A percentile compares a stretch with the other conserved stretches of the same genome.
phyloP scores from a whole-genome alignment of 495 filamentous ascomycete species.

The Neurospora cerealis region DNA sequence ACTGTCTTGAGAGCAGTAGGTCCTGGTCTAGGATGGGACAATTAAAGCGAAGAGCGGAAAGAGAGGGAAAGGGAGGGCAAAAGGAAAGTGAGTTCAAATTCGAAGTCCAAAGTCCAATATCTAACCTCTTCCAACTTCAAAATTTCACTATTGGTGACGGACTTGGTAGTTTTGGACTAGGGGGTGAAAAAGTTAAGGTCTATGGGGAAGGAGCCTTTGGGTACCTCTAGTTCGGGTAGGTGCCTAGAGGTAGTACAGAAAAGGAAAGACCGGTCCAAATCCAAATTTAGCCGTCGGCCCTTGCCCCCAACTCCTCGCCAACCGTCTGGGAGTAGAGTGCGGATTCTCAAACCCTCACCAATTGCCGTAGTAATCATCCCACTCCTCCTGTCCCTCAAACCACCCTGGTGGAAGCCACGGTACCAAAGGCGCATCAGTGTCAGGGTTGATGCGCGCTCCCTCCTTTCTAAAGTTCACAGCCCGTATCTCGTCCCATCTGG shows the following conservation, averaged over 20 bases:
- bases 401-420: background rate
- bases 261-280: background rate
- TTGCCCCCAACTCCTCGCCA: background rate
- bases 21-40: too few species aligned
- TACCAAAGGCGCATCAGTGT: background rate
- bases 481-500: background rate
- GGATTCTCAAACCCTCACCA: background rate
- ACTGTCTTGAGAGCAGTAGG: too few species aligned
- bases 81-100: too few species aligned
- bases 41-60: too few species aligned
- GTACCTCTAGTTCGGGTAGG: background rate
- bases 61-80: too few species aligned
- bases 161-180: too few species aligned
- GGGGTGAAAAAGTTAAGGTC: too few species aligned
- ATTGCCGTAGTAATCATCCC: background rate
- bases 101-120: too few species aligned
- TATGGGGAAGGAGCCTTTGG: too few species aligned
- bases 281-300: background rate
- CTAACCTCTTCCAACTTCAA: too few species aligned
- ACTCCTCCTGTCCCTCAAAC: background rate
- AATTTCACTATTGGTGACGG: too few species aligned
- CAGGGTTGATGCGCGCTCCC: background rate
- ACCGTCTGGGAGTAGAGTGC: background rate
- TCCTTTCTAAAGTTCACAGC: background rate
- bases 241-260: background rate